A percentile compares a stretch with the other conserved stretches of the same genome.
These are phyloP conservation scores for Leishmania braziliensis DNA, from an alignment of 208 protist genomes.

Conservation along the genomic window DNA sequence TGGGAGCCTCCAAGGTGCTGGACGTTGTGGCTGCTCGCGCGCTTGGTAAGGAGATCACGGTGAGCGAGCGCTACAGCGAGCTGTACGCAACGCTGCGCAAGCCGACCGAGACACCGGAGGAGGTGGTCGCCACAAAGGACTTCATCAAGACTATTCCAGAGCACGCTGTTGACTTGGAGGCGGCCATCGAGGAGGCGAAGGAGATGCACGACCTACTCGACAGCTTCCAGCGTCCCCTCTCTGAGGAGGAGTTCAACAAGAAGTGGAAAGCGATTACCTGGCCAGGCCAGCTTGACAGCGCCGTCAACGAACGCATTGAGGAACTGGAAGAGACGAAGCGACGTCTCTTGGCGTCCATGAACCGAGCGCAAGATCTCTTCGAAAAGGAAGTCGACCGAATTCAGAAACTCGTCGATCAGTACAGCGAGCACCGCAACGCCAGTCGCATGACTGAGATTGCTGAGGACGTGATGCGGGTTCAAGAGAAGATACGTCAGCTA, in stretches of 20 bases:
- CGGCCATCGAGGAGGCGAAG: conserved; percentile 69
- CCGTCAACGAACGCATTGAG: conserved; percentile 89
- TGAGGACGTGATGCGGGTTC: conserved; percentile 81
- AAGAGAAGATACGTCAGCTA: conserved; percentile 85
- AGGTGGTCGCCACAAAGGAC: conserved; percentile 88
- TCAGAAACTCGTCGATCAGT: conserved; percentile 79
- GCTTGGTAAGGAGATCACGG: conserved; percentile 65
- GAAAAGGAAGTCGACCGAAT: conserved; percentile 74
- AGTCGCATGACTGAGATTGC: conserved; percentile 88
- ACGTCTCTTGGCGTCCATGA: conserved; percentile 79
- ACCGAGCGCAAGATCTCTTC: conserved; percentile 85
- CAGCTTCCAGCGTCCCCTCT: conserved; percentile 85
- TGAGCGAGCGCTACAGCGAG: conserved; percentile 70
- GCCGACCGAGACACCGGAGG: conserved; percentile 84
- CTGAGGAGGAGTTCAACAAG: conserved; percentile 93
- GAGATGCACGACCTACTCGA: conserved; percentile 92
- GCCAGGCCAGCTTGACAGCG: conserved; percentile 89
- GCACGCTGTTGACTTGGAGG: conserved; percentile 83
- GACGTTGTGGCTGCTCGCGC: conserved; percentile 79
- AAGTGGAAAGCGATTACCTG: conserved; percentile 93
- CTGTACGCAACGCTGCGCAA: conserved; percentile 67
- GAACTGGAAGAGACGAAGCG: conserved; percentile 93
- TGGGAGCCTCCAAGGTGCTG: conserved; percentile 60
- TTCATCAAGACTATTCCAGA: conserved; percentile 92
- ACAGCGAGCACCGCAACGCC: conserved; percentile 91